Percentiles rank a stretch among this genome's conserved stretches.
These are phyloP conservation scores for Arachis hypogaea DNA, from an alignment of 306 rosid genomes.

Conservation along the genomic window DNA sequence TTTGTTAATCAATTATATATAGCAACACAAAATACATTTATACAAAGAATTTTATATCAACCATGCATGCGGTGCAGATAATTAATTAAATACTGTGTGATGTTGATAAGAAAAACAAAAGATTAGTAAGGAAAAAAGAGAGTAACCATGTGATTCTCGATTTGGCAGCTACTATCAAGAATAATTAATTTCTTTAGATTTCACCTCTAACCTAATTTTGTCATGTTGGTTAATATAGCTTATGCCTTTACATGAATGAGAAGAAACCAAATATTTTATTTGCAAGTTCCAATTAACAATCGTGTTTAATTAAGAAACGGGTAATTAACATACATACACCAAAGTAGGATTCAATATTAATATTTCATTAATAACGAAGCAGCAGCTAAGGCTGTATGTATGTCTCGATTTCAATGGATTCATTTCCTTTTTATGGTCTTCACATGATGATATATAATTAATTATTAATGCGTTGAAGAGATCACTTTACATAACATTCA, in stretches of 20 bases:
- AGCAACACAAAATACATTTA: background rate
- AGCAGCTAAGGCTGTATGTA: too few species aligned
- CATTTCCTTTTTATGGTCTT: too few species aligned
- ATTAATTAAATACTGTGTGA: constrained; percentile 11
- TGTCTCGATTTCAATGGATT: too few species aligned
- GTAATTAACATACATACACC: background rate
- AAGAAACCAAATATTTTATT: constrained; percentile 11
- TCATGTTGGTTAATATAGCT: background rate
- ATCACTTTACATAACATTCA: too few species aligned
- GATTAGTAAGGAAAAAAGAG: background rate
- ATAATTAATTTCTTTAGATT: background rate
- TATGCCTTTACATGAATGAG: background rate
- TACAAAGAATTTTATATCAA: background rate
- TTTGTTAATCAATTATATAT: background rate
- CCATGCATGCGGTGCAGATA: background rate
- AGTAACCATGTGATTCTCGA: constrained; percentile 29
- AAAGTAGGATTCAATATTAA: too few species aligned
- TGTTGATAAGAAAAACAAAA: background rate
- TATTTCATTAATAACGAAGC: too few species aligned
- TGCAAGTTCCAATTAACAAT: background rate
- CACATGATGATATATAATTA: too few species aligned
- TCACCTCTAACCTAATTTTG: background rate
- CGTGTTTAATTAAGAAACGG: background rate
- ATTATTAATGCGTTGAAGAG: too few species aligned
- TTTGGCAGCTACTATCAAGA: constrained; percentile 34